phyloP scores from a whole-genome alignment of 768 basidiomycete species.

The Crepidotus variabilis region DNA sequence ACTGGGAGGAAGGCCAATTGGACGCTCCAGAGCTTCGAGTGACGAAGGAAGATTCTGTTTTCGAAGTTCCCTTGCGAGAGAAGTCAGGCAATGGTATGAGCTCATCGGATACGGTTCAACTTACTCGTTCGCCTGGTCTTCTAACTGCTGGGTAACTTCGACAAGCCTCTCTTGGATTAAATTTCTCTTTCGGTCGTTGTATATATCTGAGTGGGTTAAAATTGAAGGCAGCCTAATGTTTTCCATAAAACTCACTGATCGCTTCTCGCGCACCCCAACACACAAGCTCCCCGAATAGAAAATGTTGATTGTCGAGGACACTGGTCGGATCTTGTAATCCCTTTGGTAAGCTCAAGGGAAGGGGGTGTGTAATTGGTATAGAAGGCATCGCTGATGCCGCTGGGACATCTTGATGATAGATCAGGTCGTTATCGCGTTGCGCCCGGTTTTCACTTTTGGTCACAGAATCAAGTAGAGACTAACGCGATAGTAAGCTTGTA shows the following conservation, averaged over 20 bases:
- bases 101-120: conserved; percentile 17
- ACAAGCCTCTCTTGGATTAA: conserved; percentile 67
- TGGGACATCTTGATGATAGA: conserved; percentile 89
- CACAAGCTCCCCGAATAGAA: conserved; percentile 73
- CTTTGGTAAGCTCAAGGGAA: conserved; percentile 50
- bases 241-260: conserved; percentile 54
- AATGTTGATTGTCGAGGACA: conserved; percentile 46
- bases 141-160: conserved; percentile 57
- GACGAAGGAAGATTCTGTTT: conserved; percentile 78
- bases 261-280: conserved; percentile 89
- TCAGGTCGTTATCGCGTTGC: conserved; percentile 89
- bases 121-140: conserved; percentile 58
- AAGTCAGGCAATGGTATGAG: background rate
- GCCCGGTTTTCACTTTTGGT: conserved; percentile 67
- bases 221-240: background rate
- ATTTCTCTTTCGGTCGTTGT: conserved; percentile 74
- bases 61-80: conserved; percentile 50
- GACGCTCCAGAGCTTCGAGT: conserved; percentile 83
- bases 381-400: conserved; percentile 60
- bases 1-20: conserved; percentile 85
- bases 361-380: conserved; percentile 65
- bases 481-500: conserved; percentile 9
- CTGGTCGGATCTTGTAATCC: conserved; percentile 56
- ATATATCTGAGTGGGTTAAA: conserved; percentile 51
- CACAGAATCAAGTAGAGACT: conserved; percentile 78